Conservation (phyloP, 176 grass and related monocot genomes). For the Ananas comosus region DNA sequence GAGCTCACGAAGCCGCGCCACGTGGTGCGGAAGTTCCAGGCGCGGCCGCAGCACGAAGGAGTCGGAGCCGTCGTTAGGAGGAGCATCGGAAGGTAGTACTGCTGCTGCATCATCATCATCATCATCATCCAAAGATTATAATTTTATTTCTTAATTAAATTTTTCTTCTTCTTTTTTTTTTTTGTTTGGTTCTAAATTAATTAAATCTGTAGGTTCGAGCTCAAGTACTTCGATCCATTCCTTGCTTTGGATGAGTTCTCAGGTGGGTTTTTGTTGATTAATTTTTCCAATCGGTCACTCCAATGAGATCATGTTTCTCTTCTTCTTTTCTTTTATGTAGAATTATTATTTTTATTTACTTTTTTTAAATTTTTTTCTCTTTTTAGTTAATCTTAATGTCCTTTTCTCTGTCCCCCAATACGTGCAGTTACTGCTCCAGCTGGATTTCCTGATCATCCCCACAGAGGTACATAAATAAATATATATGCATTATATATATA, state of each 20-base stretch:
- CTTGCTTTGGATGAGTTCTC: constrained; percentile 92
- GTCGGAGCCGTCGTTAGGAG: constrained; percentile 73
- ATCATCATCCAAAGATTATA: neutral
- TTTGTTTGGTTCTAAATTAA: too few relatives aligned
- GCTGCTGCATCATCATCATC: too few relatives aligned
- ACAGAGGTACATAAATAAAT: constrained; percentile 37
- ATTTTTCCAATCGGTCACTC: neutral
- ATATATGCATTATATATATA: too few relatives aligned
- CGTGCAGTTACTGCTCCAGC: constrained; percentile 60
- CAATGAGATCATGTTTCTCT: neutral
- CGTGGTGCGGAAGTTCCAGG: constrained; percentile 64
- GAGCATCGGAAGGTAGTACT: constrained; percentile 69
- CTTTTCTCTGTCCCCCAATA: neutral
- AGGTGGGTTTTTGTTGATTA: constrained; percentile 28
- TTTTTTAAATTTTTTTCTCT: neutral
- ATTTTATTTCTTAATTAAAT: neutral
- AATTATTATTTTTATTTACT: neutral
- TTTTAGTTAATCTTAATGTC: neutral
- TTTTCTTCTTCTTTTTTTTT: neutral
- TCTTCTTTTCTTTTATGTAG: neutral
- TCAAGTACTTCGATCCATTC: constrained; percentile 93
- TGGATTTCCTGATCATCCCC: constrained; percentile 96
- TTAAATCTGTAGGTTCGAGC: constrained; percentile 54
- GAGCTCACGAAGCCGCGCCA: constrained; percentile 47
- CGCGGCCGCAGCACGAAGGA: constrained; percentile 79